Base-by-base conservation (phyloP, 2,329 filamentous ascomycete genomes). In the Pseudopyricularia cyperi region DNA sequence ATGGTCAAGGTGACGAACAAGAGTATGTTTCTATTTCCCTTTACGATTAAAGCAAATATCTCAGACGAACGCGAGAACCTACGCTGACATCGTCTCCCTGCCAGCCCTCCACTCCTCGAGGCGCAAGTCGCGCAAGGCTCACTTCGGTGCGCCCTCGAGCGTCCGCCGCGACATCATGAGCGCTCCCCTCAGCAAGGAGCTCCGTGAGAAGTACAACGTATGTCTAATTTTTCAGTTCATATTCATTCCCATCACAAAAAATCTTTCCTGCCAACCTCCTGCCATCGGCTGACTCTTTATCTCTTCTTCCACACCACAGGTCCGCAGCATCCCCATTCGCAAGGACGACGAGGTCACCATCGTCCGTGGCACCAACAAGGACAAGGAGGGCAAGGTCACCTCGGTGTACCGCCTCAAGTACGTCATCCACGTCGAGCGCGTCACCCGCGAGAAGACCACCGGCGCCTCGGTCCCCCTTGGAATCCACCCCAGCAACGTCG, bases 171-270 rank as follows among this genome's bases (percentile, higher is more conserved):
- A 85, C 66, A 95, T 95, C 79, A 96, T 98, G 90, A 91, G 86
- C 78, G 90, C 93, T 63, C 87, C 88, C 66, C 82, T 96, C 63
- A 87, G 80, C 79, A 95, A 95, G 82, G 93, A 98, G 79, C 83
- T 98, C 71, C 85, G 89, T 70, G 90, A 95, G 77, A 93, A 98
- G 84, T 87, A 98, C 87, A 95, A 95, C 75, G 93, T 96, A 80
- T 62, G 86, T 70, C 53, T 33, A 19, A 7, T n/a, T n/a, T n/a
- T n/a, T n/a, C n/a, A n/a, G n/a, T n/a, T n/a, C n/a, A n/a, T n/a
- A 4, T 34, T 26, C 14, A 19, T 17, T 15, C 14, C 11, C 9
- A 9, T 8, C 33, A 46, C 46, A 9, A 50, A 32, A 22, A 1
- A n/a, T 6, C 1, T 9, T 7, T 52, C 5, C 28, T 32, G 2